These are phyloP conservation scores for Rhodotorula taiwanensis DNA, from an alignment of 768 basidiomycete species.

Conservation along the genomic window DNA sequence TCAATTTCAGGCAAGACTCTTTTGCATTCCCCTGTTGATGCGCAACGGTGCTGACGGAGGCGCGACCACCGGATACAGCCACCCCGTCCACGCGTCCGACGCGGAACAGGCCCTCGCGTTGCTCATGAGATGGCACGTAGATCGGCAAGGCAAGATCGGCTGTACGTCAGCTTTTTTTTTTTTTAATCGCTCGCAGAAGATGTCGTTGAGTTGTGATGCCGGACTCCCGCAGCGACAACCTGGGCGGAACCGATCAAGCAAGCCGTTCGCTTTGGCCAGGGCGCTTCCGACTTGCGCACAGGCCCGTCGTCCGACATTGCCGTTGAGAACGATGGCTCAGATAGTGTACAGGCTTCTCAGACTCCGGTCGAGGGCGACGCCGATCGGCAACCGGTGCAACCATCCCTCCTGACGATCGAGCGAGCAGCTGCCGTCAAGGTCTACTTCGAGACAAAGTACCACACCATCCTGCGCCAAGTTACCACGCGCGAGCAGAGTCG, in stretches of 20 bases:
- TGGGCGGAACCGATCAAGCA: constrained; percentile 87
- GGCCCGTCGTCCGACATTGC: constrained; percentile 3
- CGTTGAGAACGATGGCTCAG: constrained; percentile 23
- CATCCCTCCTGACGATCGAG: constrained; percentile 84
- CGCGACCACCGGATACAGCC: constrained; percentile 64
- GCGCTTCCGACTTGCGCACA: constrained; percentile 45
- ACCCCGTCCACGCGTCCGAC: constrained; percentile 84
- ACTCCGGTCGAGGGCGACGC: constrained; percentile 23
- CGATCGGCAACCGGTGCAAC: constrained; percentile 55
- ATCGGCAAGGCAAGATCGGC: constrained; percentile 79
- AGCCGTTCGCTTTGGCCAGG: constrained; percentile 64
- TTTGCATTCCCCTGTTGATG: neutral
- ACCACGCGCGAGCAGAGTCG: constrained; percentile 78
- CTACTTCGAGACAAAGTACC: constrained; percentile 88
- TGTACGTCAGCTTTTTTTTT: constrained; percentile 51
- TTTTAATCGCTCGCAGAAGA: no score
- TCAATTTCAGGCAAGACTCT: constrained; percentile 3
- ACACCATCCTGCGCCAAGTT: constrained; percentile 72
- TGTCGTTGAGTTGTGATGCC: constrained; percentile 43
- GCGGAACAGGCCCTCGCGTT: constrained; percentile 81
- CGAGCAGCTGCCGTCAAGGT: constrained; percentile 86
- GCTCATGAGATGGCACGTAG: constrained; percentile 78
- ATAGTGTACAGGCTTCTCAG: neutral
- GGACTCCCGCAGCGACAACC: constrained; percentile 54
- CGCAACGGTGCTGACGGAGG: constrained; percentile 10